Conservation (phyloP, 306 rosid species). For the Quercus suber region DNA sequence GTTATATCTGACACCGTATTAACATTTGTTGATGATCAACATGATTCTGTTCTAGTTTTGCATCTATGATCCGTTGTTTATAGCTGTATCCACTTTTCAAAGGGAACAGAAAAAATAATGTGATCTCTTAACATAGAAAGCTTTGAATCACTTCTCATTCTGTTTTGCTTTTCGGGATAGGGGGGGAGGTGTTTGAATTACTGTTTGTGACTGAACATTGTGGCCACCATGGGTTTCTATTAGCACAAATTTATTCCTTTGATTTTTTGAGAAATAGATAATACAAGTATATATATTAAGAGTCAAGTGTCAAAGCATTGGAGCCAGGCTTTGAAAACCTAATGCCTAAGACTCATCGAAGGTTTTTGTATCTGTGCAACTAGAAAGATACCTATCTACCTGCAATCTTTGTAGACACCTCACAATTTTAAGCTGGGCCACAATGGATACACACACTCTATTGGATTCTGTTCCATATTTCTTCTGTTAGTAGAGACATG, state of each 20-base stretch:
- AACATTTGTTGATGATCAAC: neutral
- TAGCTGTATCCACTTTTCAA: neutral
- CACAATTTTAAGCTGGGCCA: neutral
- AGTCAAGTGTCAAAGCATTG: neutral
- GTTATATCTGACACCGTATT: neutral
- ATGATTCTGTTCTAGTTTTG: neutral
- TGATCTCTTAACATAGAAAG: neutral
- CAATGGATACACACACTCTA: neutral
- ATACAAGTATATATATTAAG: neutral
- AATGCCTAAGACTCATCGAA: neutral
- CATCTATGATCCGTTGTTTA: neutral
- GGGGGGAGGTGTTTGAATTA: too few species aligned
- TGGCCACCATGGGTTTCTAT: too few species aligned
- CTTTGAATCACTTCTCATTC: neutral
- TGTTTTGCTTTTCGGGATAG: neutral
- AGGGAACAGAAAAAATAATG: neutral
- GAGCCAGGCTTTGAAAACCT: neutral
- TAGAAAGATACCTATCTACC: neutral
- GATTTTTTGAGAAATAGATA: too few species aligned
- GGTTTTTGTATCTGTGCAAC: neutral
- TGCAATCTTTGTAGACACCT: neutral
- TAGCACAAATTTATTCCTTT: too few species aligned
- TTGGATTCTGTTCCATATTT: neutral
- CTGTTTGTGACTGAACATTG: too few species aligned
- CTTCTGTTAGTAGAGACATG: neutral